Base-by-base conservation (phyloP, 2,329 filamentous ascomycete species). In the Parastagonospora nodorum region DNA sequence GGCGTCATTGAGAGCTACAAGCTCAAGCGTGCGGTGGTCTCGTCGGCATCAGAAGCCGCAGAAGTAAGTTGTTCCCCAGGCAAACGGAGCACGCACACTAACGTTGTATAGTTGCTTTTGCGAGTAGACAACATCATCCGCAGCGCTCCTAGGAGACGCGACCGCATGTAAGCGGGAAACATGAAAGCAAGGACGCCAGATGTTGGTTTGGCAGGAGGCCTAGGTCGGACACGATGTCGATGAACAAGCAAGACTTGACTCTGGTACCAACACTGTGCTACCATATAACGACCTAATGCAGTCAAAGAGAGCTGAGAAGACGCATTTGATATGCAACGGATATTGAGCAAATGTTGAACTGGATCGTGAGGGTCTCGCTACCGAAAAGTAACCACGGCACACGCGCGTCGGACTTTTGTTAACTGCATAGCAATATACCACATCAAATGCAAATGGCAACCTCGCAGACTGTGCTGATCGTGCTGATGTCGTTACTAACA, bases 1-100 rank as follows among this genome's bases (percentile, higher is more conserved):
- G 94, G 94, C 38, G 92, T 99, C 27, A 88, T 99, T 62, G 94
- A 99, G 80, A 96, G 91, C 75, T 97, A 97, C 82, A 99, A 99
- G 83, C 79, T 99, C 73, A 99, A 99, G 85, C 88, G 86, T 73
- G 94, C 94, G n/a, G 94, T 99, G 47, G 94, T 99, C 44, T 95
- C 89, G 45, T 96, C 92, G 55, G 94, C 94, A 16, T 95, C 91
- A 51, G 94, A 99, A 78, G 94, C 94, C 57, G 92, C 94, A 60
- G 94, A 99, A 84, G 91, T 95, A 81, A 80, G 86, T 74, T 30
- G 45, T 52, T 39, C 35, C 45, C 38, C 6, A 8, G 5, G 2
- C 16, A 39, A 36, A 28, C 39, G 48, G 39, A 39, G 45, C 50
- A 57, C 36, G 39, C 42, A 42, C 51, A 51, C 73, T 77, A 63